These are phyloP conservation scores for Leucoagaricus sp. DNA, from an alignment of 1,284 basidiomycete species.

Conservation along the genomic window DNA sequence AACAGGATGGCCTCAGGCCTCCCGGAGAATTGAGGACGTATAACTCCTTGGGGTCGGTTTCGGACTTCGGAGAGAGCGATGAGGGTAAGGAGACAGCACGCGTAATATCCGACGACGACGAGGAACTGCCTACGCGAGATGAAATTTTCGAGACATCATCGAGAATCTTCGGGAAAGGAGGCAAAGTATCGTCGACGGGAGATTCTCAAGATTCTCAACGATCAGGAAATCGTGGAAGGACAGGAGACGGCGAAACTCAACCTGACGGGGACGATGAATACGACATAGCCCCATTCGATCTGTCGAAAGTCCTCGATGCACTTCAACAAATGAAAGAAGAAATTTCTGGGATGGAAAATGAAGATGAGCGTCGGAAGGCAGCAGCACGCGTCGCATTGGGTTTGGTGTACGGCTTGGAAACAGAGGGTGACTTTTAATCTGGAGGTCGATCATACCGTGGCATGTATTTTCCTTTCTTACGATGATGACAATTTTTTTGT, in stretches of 20 bases:
- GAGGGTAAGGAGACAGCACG: constrained; percentile 15
- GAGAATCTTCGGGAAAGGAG: constrained; percentile 52
- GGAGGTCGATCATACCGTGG: not conserved
- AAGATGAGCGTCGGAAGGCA: constrained; percentile 60
- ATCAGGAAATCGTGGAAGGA: not conserved
- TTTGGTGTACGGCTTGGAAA: constrained; percentile 67
- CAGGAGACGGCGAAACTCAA: constrained; percentile 25
- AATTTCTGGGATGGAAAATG: constrained; percentile 65
- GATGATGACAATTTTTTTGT: not conserved
- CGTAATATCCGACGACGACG: constrained; percentile 31
- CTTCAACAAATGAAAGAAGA: constrained; percentile 74
- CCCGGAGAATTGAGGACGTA: constrained; percentile 36
- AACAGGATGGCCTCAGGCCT: constrained; percentile 26
- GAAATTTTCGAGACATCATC: constrained; percentile 56
- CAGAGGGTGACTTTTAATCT: constrained; percentile 17
- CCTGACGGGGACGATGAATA: constrained; percentile 30
- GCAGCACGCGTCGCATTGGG: constrained; percentile 75
- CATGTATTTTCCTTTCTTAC: not conserved
- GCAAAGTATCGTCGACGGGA: not conserved
- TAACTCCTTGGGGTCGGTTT: constrained; percentile 48
- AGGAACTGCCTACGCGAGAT: constrained; percentile 46
- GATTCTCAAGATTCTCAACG: not conserved
- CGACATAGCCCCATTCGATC: constrained; percentile 56
- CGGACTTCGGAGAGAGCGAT: constrained; percentile 42
- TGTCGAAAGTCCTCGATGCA: constrained; percentile 59